Evolutionary conservation across 1,284 basidiomycete species (phyloP).

Genomic region (Cryptococcus sp.): DNA sequence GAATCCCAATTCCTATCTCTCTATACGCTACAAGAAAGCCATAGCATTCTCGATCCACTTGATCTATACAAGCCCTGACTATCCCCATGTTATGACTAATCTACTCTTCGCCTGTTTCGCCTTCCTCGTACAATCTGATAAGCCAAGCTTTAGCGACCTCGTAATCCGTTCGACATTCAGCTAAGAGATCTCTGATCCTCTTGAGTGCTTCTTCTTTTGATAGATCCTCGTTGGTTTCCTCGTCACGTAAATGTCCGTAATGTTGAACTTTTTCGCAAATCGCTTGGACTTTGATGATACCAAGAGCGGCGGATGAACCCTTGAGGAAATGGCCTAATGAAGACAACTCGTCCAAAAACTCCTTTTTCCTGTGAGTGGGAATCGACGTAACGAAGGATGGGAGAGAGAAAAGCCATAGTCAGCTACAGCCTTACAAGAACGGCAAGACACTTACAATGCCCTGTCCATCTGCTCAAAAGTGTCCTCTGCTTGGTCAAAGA

Average conservation of each 20-base stretch:
- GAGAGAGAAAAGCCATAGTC: neutral
- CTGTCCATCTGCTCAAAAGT: slow-evolving; percentile 76
- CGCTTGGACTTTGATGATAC: slow-evolving; percentile 70
- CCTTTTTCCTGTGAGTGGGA: slow-evolving; percentile 49
- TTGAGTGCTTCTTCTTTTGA: slow-evolving; percentile 59
- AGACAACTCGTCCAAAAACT: slow-evolving; percentile 64
- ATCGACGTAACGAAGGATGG: neutral
- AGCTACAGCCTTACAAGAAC: neutral
- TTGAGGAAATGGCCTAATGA: slow-evolving; percentile 87
- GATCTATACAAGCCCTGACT: no score
- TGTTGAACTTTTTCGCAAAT: slow-evolving; percentile 87
- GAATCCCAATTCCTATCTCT: no score
- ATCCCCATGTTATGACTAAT: neutral
- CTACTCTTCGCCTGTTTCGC: neutral
- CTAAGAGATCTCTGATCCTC: slow-evolving; percentile 57
- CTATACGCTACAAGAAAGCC: no score
- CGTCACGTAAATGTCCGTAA: slow-evolving; percentile 59
- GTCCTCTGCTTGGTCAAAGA: slow-evolving; percentile 68
- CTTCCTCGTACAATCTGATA: slow-evolving; percentile 51
- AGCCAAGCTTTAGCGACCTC: slow-evolving; percentile 57
- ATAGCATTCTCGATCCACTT: no score
- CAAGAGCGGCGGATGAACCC: slow-evolving; percentile 86
- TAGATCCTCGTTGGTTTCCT: slow-evolving; percentile 50
- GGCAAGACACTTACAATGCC: slow-evolving; percentile 60
- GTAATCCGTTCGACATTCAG: slow-evolving; percentile 58